Conservation (phyloP, 441 rosid genomes). For the Bocquillonia castaneifolia region DNA sequence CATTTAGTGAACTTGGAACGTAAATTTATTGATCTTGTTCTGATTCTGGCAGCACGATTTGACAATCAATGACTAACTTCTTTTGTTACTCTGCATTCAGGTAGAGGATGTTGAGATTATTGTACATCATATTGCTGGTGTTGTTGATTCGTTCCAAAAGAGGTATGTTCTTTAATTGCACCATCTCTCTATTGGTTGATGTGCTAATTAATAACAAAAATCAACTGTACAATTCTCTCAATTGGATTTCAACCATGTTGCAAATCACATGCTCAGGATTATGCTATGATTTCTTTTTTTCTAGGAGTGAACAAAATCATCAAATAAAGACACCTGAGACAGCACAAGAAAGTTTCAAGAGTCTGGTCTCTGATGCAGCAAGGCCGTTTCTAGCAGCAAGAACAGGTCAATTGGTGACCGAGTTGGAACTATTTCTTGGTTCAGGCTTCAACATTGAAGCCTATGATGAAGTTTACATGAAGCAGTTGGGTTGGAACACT, state of each 20-base stretch:
- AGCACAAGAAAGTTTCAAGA: constrained; percentile 48
- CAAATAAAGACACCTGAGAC: constrained; percentile 34
- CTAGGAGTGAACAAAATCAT: constrained; percentile 34
- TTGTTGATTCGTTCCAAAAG: constrained; percentile 50
- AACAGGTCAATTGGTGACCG: constrained; percentile 57
- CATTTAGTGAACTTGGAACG: neutral
- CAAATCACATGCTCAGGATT: neutral
- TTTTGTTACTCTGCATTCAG: constrained; percentile 26
- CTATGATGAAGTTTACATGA: constrained; percentile 57
- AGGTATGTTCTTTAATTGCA: constrained; percentile 35
- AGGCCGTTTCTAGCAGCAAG: constrained; percentile 60
- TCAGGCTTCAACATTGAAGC: constrained; percentile 67
- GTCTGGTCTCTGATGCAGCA: constrained; percentile 47
- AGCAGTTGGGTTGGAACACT: constrained; percentile 39
- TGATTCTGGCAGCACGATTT: neutral
- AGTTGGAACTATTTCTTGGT: constrained; percentile 68
- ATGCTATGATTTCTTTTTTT: neutral
- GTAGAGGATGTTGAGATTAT: constrained; percentile 75
- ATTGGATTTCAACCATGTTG: neutral
- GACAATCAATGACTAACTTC: neutral
- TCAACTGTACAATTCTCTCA: neutral
- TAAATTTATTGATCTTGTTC: neutral
- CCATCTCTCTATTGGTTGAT: neutral
- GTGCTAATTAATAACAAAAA: neutral
- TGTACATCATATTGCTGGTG: constrained; percentile 63